Conservation (phyloP, 1,139 yeast genomes). For the Blastobotrys persicus region DNA sequence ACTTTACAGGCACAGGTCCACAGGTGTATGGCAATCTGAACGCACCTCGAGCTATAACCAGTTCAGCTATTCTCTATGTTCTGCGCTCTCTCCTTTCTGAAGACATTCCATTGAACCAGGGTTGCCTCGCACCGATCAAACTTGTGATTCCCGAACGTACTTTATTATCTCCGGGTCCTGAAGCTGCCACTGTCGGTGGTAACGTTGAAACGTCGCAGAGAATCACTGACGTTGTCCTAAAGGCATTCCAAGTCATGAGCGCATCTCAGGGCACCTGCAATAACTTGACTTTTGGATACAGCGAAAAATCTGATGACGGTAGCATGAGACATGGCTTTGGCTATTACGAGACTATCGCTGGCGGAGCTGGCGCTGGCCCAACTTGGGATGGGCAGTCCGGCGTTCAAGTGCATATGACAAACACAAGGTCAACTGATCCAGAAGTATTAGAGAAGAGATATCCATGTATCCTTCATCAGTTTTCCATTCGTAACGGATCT, state of each 20-base stretch:
- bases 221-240: conserved; percentile 72
- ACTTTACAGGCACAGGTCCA: conserved; percentile 59
- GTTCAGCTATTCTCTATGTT: conserved; percentile 78
- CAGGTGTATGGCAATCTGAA: conserved; percentile 62
- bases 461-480: conserved; percentile 58
- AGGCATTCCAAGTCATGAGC: conserved; percentile 74
- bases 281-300: conserved; percentile 66
- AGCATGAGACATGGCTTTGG: conserved; percentile 52
- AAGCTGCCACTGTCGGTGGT: conserved; percentile 87
- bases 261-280: conserved; percentile 77
- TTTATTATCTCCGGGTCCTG: conserved; percentile 64
- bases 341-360: conserved; percentile 70
- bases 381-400: conserved; percentile 63
- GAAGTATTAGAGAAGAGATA: conserved; percentile 66
- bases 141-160: conserved; percentile 67
- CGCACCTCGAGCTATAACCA: conserved; percentile 71
- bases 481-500: conserved; percentile 50
- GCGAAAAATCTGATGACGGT: conserved; percentile 36
- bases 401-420: conserved; percentile 70
- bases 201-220: conserved; percentile 87
- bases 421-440: conserved; percentile 67
- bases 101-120: conserved; percentile 82
- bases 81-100: conserved; percentile 70
- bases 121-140: conserved; percentile 70
- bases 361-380: conserved; percentile 69